Conservation (phyloP, 805 yeast genomes). For the Dipodascus geniculatus region DNA sequence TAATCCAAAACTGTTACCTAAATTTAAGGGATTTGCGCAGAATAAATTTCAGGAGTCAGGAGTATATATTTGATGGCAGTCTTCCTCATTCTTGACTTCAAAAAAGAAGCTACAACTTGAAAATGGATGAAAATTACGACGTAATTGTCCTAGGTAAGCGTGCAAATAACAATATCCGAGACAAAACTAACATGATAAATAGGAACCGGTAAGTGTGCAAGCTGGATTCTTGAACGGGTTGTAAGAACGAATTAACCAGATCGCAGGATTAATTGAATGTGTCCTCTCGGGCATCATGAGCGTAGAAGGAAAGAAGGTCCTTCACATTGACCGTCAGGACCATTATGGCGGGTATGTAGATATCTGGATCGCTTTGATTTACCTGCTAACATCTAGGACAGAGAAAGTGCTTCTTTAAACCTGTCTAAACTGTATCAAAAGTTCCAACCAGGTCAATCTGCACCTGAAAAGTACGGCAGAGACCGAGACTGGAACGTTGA, state of each 20-base stretch:
- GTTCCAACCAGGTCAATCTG: slow-evolving; percentile 72
- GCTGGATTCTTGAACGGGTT: no score
- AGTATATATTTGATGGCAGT: neutral
- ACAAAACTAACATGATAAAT: neutral
- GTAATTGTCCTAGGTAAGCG: slow-evolving; percentile 79
- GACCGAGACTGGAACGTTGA: slow-evolving; percentile 98
- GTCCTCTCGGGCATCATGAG: slow-evolving; percentile 85
- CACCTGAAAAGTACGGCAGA: slow-evolving; percentile 65
- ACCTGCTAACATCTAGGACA: neutral
- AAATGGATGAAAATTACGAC: slow-evolving; percentile 93
- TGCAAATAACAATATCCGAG: neutral
- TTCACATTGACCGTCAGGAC: slow-evolving; percentile 92
- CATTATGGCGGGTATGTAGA: slow-evolving; percentile 69
- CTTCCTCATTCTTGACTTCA: no score
- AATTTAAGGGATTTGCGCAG: neutral
- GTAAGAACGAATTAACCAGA: neutral
- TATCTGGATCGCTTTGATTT: no score
- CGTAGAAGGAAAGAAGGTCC: slow-evolving; percentile 95
- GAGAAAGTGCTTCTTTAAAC: slow-evolving; percentile 27
- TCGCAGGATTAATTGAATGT: slow-evolving; percentile 88
- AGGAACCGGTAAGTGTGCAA: slow-evolving; percentile 24
- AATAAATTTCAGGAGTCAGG: neutral
- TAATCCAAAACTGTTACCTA: neutral
- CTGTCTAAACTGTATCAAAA: slow-evolving; percentile 52
- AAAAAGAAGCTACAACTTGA: no score